A percentile compares a stretch with the other conserved stretches of the same genome.
Conservation (phyloP, 2,329 filamentous ascomycete species). For the Bipolaris zeicola region DNA sequence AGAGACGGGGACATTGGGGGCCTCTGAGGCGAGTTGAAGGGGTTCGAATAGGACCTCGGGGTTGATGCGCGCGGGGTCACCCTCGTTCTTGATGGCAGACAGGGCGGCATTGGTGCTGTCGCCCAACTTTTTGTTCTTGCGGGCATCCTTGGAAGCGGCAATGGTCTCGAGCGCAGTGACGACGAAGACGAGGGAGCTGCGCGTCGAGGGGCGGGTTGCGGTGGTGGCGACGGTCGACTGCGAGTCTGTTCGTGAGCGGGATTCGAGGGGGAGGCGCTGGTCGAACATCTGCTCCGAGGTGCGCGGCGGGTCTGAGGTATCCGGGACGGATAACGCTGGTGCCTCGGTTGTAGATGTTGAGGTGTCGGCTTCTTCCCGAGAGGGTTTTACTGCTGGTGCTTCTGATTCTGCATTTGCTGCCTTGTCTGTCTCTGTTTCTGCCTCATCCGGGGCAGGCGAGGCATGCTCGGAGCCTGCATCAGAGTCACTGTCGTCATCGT, state of each 20-base stretch:
- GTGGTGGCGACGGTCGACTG: constrained; percentile 60
- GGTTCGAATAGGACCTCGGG: constrained; percentile 92
- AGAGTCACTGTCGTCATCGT: constrained; percentile 12
- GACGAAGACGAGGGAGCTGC: constrained; percentile 96
- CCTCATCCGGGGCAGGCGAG: constrained; percentile 17
- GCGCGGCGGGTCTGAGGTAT: constrained; percentile 36
- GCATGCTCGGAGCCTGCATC: constrained; percentile 28
- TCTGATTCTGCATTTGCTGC: neutral
- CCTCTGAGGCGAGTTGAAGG: constrained; percentile 85
- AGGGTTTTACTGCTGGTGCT: constrained; percentile 16
- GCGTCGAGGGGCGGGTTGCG: constrained; percentile 64
- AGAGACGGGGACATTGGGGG: constrained; percentile 81
- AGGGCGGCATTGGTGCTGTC: constrained; percentile 83
- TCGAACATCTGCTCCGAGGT: constrained; percentile 46
- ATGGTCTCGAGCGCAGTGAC: constrained; percentile 92
- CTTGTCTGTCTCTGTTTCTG: neutral
- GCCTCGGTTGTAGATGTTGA: constrained; percentile 29
- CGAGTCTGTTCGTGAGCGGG: constrained; percentile 63
- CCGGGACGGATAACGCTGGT: constrained; percentile 34
- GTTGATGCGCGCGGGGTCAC: constrained; percentile 79
- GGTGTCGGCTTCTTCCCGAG: constrained; percentile 24
- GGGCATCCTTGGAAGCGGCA: constrained; percentile 86
- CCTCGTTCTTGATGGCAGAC: constrained; percentile 78
- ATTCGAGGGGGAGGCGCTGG: constrained; percentile 31
- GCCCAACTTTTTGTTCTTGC: constrained; percentile 80